Percentiles rank a stretch among this genome's conserved stretches.
Conservation (phyloP, 2,329 filamentous ascomycete species). For the Phyllosticta capitalensis region DNA sequence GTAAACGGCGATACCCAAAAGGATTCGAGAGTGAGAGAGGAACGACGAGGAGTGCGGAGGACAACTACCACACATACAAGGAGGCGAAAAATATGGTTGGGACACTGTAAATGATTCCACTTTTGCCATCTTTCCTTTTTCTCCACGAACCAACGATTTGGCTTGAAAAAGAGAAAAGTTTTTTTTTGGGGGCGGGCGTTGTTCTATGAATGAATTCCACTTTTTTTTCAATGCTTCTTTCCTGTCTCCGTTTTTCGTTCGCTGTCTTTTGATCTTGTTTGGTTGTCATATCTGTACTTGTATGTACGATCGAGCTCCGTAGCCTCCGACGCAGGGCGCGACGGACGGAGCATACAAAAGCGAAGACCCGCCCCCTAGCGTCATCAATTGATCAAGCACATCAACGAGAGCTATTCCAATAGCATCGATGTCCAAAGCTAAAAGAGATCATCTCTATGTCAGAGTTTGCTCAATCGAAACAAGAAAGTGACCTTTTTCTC, state of each 20-base stretch:
- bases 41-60: not conserved
- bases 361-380: too few species aligned
- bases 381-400: too few species aligned
- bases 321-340: too few species aligned
- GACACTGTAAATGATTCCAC: not conserved
- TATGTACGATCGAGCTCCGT: too few species aligned
- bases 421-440: too few species aligned
- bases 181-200: not conserved
- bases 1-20: not conserved
- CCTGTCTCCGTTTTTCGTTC: not conserved
- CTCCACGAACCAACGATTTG: not conserved
- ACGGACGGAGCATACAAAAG: too few species aligned
- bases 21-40: not conserved
- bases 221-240: not conserved
- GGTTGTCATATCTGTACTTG: not conserved
- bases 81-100: not conserved
- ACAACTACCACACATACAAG: not conserved
- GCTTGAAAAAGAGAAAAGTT: not conserved
- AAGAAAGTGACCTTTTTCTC: too few species aligned
- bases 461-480: too few species aligned
- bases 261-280: not conserved
- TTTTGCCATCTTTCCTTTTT: not conserved
- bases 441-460: too few species aligned
- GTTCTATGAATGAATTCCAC: not conserved
- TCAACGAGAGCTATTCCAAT: too few species aligned